Base-by-base conservation (phyloP, 805 yeast genomes). In the Yamadazyma sp. region DNA sequence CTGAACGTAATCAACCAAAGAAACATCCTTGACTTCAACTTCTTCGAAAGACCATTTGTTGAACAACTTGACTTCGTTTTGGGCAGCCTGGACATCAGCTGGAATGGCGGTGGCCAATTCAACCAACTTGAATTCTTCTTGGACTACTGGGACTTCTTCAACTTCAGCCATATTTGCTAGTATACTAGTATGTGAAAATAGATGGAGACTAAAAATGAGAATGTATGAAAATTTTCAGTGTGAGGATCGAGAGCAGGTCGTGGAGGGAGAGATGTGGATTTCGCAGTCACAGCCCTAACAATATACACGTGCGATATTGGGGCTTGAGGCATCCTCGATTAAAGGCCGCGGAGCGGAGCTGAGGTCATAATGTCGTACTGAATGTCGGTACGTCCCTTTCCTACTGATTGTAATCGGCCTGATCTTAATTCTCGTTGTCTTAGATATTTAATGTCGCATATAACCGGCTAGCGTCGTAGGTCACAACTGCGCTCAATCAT, bases 21-120 rank as follows among this genome's bases (percentile, higher is more conserved):
- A 91, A 68, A 95, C 84, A 72, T 93, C 99, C 82, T 88, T 89
- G 61, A 93, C 88, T 73, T 90, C 93, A 64, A 93, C 93, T 49
- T 88, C 97, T 74, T 90, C 95, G 70, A 86, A 95, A 55, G 97
- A 82, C 99, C 99, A 93, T 78, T 91, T 93, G 96, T 93, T 93
- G 91, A 93, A 93, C 67, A 93, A 83, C 78, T 89, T 91, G 74
- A 93, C 84, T 77, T 88, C 95, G 69, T 80, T 83, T 71, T 91
- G 88, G 74, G 95, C 97, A 69, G 82, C 84, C 77, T 87, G 95
- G 66, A 93, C 88, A 38, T 88, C 97, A 70, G 83, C 88, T 75
- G 99, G 98, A 69, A 93, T 89, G 63, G 91, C 78, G 60, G 98
- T 90, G 69, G 96, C 96, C 71, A 87, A 81, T 67, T 80, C 86